Evolutionary conservation across 2,329 filamentous ascomycete species (phyloP).

Genomic region (Beauveria sp.): DNA sequence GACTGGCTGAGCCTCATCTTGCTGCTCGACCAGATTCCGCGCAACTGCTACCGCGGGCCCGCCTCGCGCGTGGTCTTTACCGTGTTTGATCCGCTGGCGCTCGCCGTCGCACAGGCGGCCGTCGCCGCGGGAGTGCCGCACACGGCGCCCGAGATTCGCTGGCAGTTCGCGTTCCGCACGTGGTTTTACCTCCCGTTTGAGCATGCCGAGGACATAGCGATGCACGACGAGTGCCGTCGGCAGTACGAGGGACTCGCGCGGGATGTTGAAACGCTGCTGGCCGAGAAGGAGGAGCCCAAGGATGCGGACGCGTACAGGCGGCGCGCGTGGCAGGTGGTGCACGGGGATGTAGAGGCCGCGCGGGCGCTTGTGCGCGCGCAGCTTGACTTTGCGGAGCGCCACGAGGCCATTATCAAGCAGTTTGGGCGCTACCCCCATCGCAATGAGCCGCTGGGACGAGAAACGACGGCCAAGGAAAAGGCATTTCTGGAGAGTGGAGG

Average conservation of each 20-base stretch:
- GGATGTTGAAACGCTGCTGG: constrained; percentile 26
- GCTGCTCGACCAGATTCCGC: constrained; percentile 55
- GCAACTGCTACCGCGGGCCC: constrained; percentile 50
- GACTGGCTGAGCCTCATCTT: constrained; percentile 44
- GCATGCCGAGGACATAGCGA: constrained; percentile 45
- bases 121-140: constrained; percentile 25
- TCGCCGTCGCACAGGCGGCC: constrained; percentile 32
- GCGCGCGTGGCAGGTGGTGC: constrained; percentile 21
- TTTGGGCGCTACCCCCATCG: constrained; percentile 55
- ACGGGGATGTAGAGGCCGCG: constrained; percentile 19
- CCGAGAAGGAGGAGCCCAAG: constrained; percentile 16
- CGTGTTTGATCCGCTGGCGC: constrained; percentile 48
- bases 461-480: constrained; percentile 40
- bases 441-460: constrained; percentile 42
- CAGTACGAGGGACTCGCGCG: constrained; percentile 24
- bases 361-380: constrained; percentile 17
- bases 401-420: constrained; percentile 39
- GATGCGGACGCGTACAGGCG: constrained; percentile 18
- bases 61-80: constrained; percentile 38
- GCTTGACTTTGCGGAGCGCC: constrained; percentile 33
- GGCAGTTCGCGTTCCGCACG: constrained; percentile 31
- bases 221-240: constrained; percentile 32
- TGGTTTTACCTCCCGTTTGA: constrained; percentile 56
- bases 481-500: constrained; percentile 40
- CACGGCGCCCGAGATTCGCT: constrained; percentile 21